A percentile compares a stretch with the other conserved stretches of the same genome.
Evolutionary conservation across 2,329 filamentous ascomycete genomes (phyloP).

Genomic region (Orbilia oligospora): DNA sequence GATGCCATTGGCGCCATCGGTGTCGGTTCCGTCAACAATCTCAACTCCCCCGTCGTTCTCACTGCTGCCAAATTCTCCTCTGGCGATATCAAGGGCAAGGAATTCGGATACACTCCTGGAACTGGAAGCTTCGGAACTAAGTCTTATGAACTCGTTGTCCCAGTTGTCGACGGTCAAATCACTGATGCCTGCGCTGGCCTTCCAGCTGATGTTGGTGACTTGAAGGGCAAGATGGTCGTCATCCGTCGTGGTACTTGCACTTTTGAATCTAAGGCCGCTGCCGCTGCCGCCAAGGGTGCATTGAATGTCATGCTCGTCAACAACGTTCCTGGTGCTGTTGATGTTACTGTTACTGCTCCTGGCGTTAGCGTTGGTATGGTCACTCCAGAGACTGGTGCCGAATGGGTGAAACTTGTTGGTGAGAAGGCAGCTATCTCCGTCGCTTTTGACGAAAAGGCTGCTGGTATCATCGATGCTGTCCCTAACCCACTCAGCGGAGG

Average conservation of each 20-base stretch:
- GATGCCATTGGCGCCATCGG: slow-evolving; percentile 68
- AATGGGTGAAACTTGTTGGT: slow-evolving; percentile 41
- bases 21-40: slow-evolving; percentile 68
- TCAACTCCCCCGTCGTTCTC: slow-evolving; percentile 65
- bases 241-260: slow-evolving; percentile 74
- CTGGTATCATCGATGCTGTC: slow-evolving; percentile 53
- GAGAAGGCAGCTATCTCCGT: slow-evolving; percentile 58
- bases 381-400: slow-evolving; percentile 49
- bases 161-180: slow-evolving; percentile 63
- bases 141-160: slow-evolving; percentile 46
- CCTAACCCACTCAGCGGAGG: slow-evolving; percentile 68
- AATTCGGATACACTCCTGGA: slow-evolving; percentile 64
- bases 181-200: slow-evolving; percentile 72
- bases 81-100: slow-evolving; percentile 63
- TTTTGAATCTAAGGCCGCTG: slow-evolving; percentile 72
- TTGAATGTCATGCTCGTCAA: slow-evolving; percentile 77
- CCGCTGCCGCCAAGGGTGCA: slow-evolving; percentile 72
- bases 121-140: slow-evolving; percentile 60
- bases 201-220: slow-evolving; percentile 72
- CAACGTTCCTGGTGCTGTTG: slow-evolving; percentile 64
- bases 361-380: slow-evolving; percentile 62
- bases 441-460: slow-evolving; percentile 41
- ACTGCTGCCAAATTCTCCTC: slow-evolving; percentile 62
- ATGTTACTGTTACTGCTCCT: slow-evolving; percentile 37
- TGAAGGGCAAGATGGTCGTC: slow-evolving; percentile 74